Conservation (phyloP, 495 filamentous ascomycete genomes). For the Podospora appendiculata region DNA sequence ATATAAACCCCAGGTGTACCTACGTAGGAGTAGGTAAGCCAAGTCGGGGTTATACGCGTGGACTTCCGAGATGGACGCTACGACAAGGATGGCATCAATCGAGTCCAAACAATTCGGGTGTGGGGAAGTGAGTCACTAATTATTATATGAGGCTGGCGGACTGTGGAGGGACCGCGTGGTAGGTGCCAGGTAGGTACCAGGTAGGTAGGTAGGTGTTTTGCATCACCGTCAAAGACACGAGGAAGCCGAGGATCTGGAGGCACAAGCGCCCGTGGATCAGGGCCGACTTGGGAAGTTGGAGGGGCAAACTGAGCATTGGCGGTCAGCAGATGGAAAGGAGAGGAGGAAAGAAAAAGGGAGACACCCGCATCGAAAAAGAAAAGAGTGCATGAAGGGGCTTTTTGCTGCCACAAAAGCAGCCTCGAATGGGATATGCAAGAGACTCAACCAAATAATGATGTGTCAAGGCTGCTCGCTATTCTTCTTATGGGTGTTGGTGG, state of each 20-base stretch:
- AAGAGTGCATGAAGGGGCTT: too few relatives aligned
- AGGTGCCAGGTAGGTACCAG: slow-evolving; percentile 9
- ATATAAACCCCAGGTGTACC: too few relatives aligned
- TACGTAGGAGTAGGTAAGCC: too few relatives aligned
- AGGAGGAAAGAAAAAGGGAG: too few relatives aligned
- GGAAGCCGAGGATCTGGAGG: not conserved
- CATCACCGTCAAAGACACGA: slow-evolving; percentile 16
- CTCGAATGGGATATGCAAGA: not conserved
- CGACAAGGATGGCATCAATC: slow-evolving; percentile 20
- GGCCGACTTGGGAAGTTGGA: not conserved
- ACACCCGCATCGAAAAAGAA: too few relatives aligned
- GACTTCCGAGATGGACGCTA: not conserved
- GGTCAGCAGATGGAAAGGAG: too few relatives aligned
- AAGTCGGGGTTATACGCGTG: too few relatives aligned
- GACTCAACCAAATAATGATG: not conserved
- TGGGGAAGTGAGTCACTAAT: slow-evolving; percentile 29
- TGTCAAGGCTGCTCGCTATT: too few relatives aligned
- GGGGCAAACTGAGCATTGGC: not conserved
- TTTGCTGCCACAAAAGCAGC: not conserved
- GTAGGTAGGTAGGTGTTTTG: slow-evolving; percentile 13
- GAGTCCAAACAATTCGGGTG: slow-evolving; percentile 9
- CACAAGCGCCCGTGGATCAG: too few relatives aligned
- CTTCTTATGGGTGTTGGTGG: too few relatives aligned
- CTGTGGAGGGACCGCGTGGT: too few relatives aligned
- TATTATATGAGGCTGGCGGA: slow-evolving; percentile 18